phyloP scores from a whole-genome alignment of 1,284 basidiomycete species.

The Leucoagaricus sp. region DNA sequence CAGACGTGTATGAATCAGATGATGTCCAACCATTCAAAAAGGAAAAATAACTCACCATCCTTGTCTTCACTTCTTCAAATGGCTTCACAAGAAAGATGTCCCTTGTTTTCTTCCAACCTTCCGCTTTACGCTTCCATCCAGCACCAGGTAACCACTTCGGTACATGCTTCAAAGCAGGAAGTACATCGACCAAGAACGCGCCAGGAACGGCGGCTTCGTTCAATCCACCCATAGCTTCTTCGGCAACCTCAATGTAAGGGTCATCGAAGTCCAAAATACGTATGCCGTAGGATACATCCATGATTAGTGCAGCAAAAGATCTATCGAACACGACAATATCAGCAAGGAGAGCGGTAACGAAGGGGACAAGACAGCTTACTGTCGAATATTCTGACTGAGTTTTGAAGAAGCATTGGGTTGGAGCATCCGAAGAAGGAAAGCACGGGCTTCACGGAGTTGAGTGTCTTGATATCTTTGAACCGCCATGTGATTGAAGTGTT shows the following conservation, averaged over 20 bases:
- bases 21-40: not conserved
- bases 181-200: slow-evolving; percentile 40
- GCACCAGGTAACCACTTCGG: slow-evolving; percentile 54
- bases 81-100: slow-evolving; percentile 36
- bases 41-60: not conserved
- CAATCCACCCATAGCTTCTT: slow-evolving; percentile 42
- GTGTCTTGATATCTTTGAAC: slow-evolving; percentile 15
- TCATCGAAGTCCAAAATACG: slow-evolving; percentile 38
- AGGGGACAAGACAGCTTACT: not conserved
- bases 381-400: slow-evolving; percentile 5
- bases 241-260: slow-evolving; percentile 42
- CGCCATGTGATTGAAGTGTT: slow-evolving; percentile 14
- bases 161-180: slow-evolving; percentile 40
- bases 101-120: slow-evolving; percentile 33
- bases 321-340: slow-evolving; percentile 19
- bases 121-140: slow-evolving; percentile 43
- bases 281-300: slow-evolving; percentile 41
- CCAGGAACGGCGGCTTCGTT: slow-evolving; percentile 40
- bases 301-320: slow-evolving; percentile 38
- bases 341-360: not conserved
- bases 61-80: slow-evolving; percentile 26
- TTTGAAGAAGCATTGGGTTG: not conserved
- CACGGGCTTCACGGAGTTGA: slow-evolving; percentile 4
- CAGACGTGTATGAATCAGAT: not conserved
- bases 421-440: slow-evolving; percentile 15